phyloP scores from a whole-genome alignment of 495 filamentous ascomycete species.

The Penicillium tannophilum region DNA sequence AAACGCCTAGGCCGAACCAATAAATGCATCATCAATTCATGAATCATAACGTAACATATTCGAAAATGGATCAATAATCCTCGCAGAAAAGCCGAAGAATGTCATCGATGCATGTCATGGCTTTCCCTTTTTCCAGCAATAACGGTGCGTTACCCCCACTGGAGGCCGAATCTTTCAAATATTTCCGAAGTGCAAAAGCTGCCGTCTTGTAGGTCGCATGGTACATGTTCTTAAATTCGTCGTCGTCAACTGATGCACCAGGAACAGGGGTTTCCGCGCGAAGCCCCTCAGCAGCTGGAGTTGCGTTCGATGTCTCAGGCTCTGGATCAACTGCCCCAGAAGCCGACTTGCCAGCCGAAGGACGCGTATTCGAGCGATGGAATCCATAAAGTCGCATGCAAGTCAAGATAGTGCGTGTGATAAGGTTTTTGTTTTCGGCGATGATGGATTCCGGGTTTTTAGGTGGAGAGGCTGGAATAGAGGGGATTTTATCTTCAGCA shows the following conservation, averaged over 20 bases:
- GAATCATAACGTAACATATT: constrained; percentile 10
- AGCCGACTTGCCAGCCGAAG: constrained; percentile 22
- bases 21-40: constrained; percentile 15
- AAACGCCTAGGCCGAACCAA: constrained; percentile 2
- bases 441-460: constrained; percentile 41
- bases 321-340: constrained; percentile 21
- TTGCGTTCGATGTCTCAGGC: constrained; percentile 12
- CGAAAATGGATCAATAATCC: constrained; percentile 30
- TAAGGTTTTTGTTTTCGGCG: constrained; percentile 44
- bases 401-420: constrained; percentile 55
- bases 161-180: constrained; percentile 35
- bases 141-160: constrained; percentile 22
- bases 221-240: constrained; percentile 67
- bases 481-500: constrained; percentile 13
- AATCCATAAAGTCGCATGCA: constrained; percentile 67
- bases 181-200: constrained; percentile 57
- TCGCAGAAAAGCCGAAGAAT: constrained; percentile 48
- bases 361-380: constrained; percentile 45
- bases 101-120: constrained; percentile 50
- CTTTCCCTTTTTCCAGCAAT: constrained; percentile 43
- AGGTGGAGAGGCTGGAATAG: constrained; percentile 23
- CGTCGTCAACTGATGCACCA: constrained; percentile 42
- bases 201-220: constrained; percentile 65
- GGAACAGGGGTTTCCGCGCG: constrained; percentile 29
- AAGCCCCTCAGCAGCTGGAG: constrained; percentile 15